Conservation (phyloP, 2,329 filamentous ascomycete genomes). For the Pseudofabraea citricarpa region DNA sequence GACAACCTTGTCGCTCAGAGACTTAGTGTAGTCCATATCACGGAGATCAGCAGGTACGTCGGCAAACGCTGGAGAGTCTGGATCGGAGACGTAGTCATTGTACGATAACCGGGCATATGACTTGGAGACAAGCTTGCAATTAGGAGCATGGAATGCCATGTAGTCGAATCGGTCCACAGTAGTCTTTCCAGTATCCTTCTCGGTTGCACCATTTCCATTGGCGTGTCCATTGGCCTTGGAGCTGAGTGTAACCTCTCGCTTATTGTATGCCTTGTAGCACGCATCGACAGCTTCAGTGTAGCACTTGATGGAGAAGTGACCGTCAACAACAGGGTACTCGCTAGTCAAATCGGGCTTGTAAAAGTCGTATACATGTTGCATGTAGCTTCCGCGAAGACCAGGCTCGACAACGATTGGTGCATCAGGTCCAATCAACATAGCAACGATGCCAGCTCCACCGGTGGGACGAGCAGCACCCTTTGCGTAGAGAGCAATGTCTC, state of each 20-base stretch:
- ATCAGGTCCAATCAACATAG: slow-evolving; percentile 73
- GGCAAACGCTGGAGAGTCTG: slow-evolving; percentile 61
- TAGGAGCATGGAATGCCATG: slow-evolving; percentile 77
- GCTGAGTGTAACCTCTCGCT: slow-evolving; percentile 61
- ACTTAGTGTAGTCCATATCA: slow-evolving; percentile 75
- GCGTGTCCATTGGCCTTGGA: slow-evolving; percentile 46
- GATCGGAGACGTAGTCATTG: slow-evolving; percentile 75
- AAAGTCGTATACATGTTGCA: slow-evolving; percentile 83
- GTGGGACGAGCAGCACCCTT: slow-evolving; percentile 79
- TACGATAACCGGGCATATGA: slow-evolving; percentile 80
- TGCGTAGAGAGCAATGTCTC: slow-evolving; percentile 81
- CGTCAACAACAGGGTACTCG: slow-evolving; percentile 83
- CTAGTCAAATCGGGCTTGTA: slow-evolving; percentile 86
- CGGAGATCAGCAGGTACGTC: slow-evolving; percentile 73
- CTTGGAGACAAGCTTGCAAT: slow-evolving; percentile 83
- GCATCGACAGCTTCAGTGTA: slow-evolving; percentile 77
- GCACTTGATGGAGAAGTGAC: slow-evolving; percentile 77
- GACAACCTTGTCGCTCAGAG: slow-evolving; percentile 73
- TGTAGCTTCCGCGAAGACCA: slow-evolving; percentile 73
- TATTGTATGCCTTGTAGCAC: slow-evolving; percentile 76
- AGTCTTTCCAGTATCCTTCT: slow-evolving; percentile 43
- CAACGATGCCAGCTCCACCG: slow-evolving; percentile 74
- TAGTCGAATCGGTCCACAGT: slow-evolving; percentile 78
- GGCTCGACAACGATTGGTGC: slow-evolving; percentile 74
- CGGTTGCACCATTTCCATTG: slow-evolving; percentile 36